Percentiles rank a stretch among this genome's conserved stretches.
Evolutionary conservation across 2,329 filamentous ascomycete genomes (phyloP).

Genomic region (Pezicula neosporulosa): DNA sequence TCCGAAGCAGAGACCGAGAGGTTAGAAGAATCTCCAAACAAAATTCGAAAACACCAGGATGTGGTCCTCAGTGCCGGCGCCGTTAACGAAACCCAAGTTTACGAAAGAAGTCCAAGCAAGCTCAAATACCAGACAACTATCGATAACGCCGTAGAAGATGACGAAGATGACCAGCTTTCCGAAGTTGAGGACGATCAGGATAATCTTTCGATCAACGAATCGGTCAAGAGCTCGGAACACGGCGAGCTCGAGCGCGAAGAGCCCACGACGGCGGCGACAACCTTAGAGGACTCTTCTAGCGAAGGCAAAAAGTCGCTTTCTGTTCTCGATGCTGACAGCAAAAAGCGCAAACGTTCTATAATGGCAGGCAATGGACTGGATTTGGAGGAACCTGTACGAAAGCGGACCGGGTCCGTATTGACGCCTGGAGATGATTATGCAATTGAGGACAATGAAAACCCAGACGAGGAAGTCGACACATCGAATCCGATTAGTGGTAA

Average conservation of each 20-base stretch:
- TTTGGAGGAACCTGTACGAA: constrained; percentile 36
- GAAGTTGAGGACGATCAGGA: constrained; percentile 19
- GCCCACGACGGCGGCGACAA: constrained; percentile 30
- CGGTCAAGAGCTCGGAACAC: constrained; percentile 33
- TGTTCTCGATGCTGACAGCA: constrained; percentile 23
- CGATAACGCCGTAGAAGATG: constrained; percentile 35
- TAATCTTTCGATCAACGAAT: constrained; percentile 34
- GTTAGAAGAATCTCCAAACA: constrained; percentile 82
- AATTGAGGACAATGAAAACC: constrained; percentile 38
- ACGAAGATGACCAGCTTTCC: constrained; percentile 29
- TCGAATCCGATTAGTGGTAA: constrained; percentile 27
- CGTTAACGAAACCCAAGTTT: constrained; percentile 49
- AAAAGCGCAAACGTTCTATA: constrained; percentile 34
- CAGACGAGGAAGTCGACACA: constrained; percentile 36
- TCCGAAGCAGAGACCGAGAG: constrained; percentile 94
- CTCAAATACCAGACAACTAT: constrained; percentile 56
- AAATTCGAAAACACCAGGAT: constrained; percentile 53
- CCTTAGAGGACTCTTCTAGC: constrained; percentile 23
- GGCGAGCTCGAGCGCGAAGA: constrained; percentile 31
- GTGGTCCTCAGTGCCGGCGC: constrained; percentile 45
- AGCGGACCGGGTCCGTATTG: constrained; percentile 48
- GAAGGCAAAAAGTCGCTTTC: constrained; percentile 21
- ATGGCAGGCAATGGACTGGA: constrained; percentile 25
- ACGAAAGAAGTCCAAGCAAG: constrained; percentile 74
- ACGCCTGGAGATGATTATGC: constrained; percentile 40